Percentiles rank a stretch among this genome's conserved stretches.
Conservation (phyloP, 139 green algal genomes). For the Zygnema circumcarinatum region DNA sequence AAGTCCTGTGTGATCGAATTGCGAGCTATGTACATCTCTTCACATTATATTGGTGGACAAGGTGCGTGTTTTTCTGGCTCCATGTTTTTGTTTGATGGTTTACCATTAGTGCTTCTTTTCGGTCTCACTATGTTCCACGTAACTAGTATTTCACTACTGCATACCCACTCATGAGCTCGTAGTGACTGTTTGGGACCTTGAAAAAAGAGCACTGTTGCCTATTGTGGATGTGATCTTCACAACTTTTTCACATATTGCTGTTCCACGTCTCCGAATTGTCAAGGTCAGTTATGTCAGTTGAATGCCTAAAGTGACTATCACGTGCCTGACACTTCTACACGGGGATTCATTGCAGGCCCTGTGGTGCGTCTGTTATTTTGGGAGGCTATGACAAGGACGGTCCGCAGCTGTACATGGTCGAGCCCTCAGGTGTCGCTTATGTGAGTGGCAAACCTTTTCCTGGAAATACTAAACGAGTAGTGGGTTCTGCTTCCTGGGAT, state of each 20-base stretch:
- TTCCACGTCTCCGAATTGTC: too few species aligned
- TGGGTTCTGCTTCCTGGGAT: background rate
- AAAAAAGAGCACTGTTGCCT: too few species aligned
- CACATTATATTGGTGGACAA: conserved; percentile 95
- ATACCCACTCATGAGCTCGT: too few species aligned
- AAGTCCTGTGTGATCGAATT: conserved; percentile 89
- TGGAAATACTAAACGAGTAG: background rate
- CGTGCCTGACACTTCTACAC: too few species aligned
- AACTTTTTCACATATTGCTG: too few species aligned
- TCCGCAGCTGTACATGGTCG: conserved; percentile 89
- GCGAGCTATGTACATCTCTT: conserved; percentile 94
- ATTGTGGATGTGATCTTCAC: too few species aligned
- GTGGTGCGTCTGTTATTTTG: conserved; percentile 80
- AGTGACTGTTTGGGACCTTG: too few species aligned
- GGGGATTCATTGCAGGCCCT: conserved; percentile 84
- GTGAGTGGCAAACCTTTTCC: conserved; percentile 47
- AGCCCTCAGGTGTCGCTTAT: conserved; percentile 79
- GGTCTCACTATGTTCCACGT: background rate
- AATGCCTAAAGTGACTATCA: too few species aligned
- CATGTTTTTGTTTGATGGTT: too few species aligned
- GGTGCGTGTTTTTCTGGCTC: too few species aligned
- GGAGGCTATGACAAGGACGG: conserved; percentile 82
- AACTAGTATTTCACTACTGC: background rate
- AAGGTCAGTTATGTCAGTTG: too few species aligned
- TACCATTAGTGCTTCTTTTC: conserved; percentile 40